Conservation (phyloP, 768 basidiomycete genomes). For the Agaricus blazei region DNA sequence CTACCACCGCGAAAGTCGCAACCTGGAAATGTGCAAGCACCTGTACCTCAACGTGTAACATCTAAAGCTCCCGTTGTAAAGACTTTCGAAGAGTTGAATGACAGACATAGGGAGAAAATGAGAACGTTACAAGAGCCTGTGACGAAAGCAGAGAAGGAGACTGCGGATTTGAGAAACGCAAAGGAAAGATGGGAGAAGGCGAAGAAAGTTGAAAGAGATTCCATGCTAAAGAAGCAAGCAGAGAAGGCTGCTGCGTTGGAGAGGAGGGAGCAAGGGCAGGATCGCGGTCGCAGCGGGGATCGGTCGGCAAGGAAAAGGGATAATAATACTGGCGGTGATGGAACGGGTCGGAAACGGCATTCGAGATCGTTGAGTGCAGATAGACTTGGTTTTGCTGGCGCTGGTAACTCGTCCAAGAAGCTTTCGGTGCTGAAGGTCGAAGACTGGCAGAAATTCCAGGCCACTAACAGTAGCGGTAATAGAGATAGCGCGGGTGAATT, state of each 20-base stretch:
- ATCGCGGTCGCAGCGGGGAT: constrained; percentile 27
- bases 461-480: constrained; percentile 26
- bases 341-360: constrained; percentile 27
- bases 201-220: constrained; percentile 68
- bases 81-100: constrained; percentile 84
- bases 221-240: constrained; percentile 64
- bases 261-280: constrained; percentile 41
- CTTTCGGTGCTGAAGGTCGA: constrained; percentile 77
- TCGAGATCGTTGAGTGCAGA: constrained; percentile 59
- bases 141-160: constrained; percentile 74
- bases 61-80: constrained; percentile 54
- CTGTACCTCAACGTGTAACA: constrained; percentile 42
- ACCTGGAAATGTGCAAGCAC: constrained; percentile 29
- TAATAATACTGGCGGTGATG: constrained; percentile 26
- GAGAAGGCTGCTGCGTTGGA: constrained; percentile 60
- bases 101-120: constrained; percentile 83
- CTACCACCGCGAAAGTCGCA: constrained; percentile 41
- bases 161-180: constrained; percentile 71
- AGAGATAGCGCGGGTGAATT: constrained; percentile 13
- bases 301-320: constrained; percentile 24
- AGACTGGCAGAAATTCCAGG: constrained; percentile 78
- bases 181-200: constrained; percentile 80
- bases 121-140: constrained; percentile 77
- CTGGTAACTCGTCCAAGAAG: constrained; percentile 51
- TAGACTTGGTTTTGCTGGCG: constrained; percentile 40